These are phyloP conservation scores for Ophiocordyceps camponoti-saundersi DNA, from an alignment of 2,329 filamentous ascomycete genomes.

Conservation along the genomic window DNA sequence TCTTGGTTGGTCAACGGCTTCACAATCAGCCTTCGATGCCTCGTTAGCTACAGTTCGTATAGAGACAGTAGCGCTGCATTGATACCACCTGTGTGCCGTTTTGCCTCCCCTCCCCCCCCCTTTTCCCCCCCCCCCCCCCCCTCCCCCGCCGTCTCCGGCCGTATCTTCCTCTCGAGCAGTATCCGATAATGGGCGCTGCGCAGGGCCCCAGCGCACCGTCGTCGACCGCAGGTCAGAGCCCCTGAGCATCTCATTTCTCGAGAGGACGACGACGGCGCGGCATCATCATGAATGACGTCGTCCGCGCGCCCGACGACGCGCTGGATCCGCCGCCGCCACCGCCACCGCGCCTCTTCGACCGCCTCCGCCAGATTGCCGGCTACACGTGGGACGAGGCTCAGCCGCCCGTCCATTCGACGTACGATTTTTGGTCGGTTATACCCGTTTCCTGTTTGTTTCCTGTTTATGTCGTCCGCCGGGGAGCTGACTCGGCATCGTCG, in stretches of 20 bases:
- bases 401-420: constrained; percentile 47
- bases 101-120: not conserved
- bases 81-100: not conserved
- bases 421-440: constrained; percentile 62
- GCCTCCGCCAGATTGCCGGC: constrained; percentile 54
- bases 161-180: constrained; percentile 1
- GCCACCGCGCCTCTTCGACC: constrained; percentile 52
- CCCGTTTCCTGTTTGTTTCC: not conserved
- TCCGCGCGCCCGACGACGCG: constrained; percentile 32
- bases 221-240: constrained; percentile 11
- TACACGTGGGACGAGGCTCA: constrained; percentile 59
- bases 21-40: not conserved
- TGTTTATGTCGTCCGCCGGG: not conserved
- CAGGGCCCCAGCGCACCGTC: constrained; percentile 8
- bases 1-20: not conserved
- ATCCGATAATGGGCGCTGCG: constrained; percentile 16
- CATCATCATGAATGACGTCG: constrained; percentile 32
- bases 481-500: not conserved
- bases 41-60: not conserved
- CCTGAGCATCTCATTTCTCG: constrained; percentile 2
- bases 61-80: not conserved
- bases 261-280: not conserved
- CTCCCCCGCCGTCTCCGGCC: too few relatives aligned
- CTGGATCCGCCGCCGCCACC: constrained; percentile 48
- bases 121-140: not conserved